Evolutionary conservation across 352 stramenopile genomes (phyloP).

Genomic region (Plasmopara viticola): DNA sequence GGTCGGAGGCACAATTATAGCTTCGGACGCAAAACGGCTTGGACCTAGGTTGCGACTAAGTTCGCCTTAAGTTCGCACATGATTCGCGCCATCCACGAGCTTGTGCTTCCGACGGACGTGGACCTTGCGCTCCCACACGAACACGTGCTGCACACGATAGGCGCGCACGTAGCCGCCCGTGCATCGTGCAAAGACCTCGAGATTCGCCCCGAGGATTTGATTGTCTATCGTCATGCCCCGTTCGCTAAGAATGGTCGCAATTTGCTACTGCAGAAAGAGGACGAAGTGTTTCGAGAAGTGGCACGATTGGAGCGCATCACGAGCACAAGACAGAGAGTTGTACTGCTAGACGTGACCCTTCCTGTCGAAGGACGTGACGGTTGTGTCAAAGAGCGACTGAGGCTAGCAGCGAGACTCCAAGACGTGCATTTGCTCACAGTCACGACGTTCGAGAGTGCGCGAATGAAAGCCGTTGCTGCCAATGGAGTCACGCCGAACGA

Average conservation of each 20-base stretch:
- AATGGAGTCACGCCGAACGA: constrained; percentile 19
- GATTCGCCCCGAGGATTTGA: constrained; percentile 50
- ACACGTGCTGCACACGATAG: constrained; percentile 52
- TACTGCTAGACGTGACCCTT: constrained; percentile 54
- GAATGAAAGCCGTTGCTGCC: constrained; percentile 9
- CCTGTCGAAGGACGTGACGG: constrained; percentile 41
- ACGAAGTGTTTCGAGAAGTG: constrained; percentile 70
- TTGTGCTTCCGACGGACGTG: constrained; percentile 35
- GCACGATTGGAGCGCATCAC: constrained; percentile 26
- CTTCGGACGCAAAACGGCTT: not conserved
- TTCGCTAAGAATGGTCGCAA: constrained; percentile 36
- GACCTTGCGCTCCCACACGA: constrained; percentile 44
- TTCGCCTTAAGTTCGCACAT: constrained; percentile 11
- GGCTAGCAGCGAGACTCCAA: constrained; percentile 31
- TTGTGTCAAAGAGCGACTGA: constrained; percentile 25
- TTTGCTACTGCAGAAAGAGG: constrained; percentile 54
- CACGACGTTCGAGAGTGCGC: constrained; percentile 43
- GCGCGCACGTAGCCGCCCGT: constrained; percentile 1
- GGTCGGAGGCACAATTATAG: not conserved
- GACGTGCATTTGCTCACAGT: constrained; percentile 43
- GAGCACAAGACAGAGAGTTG: constrained; percentile 1
- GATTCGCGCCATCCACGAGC: constrained; percentile 47
- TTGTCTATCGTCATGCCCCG: constrained; percentile 41
- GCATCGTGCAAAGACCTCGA: constrained; percentile 3
- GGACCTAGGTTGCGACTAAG: not conserved